Conservation (phyloP, 257 asterid species). For the Striga asiatica region DNA sequence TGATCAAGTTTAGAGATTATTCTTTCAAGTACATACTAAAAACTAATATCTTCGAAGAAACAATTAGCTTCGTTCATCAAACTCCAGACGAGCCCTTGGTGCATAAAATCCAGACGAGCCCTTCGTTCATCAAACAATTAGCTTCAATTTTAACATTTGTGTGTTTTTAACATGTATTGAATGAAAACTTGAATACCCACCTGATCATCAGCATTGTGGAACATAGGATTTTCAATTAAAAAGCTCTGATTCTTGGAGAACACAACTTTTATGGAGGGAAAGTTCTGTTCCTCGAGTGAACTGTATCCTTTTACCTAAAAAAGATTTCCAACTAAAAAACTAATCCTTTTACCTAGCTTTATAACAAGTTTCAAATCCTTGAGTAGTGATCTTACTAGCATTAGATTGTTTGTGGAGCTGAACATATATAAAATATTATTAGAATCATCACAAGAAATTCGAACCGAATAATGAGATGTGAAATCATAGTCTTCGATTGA, state of each 20-base stretch:
- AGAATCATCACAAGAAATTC: constrained; percentile 1
- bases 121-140: too few species aligned
- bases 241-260: constrained; percentile 60
- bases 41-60: too few species aligned
- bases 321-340: constrained; percentile 2
- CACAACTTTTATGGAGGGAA: constrained; percentile 48
- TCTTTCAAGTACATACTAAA: too few species aligned
- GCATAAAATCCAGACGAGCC: too few species aligned
- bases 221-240: constrained; percentile 41
- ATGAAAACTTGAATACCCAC: constrained; percentile 20
- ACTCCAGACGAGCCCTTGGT: too few species aligned
- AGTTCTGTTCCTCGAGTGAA: constrained; percentile 25
- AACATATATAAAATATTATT: constrained; percentile 3
- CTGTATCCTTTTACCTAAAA: constrained; percentile 29
- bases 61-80: too few species aligned
- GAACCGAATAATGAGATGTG: background rate
- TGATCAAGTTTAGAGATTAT: too few species aligned
- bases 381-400: constrained; percentile 27
- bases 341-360: constrained; percentile 37
- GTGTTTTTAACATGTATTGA: constrained; percentile 5
- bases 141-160: too few species aligned
- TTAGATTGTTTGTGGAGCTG: constrained; percentile 53
- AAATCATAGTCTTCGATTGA: background rate
- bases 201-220: constrained; percentile 38
- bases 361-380: constrained; percentile 49